Percentiles rank a stretch among this genome's conserved stretches.
These are phyloP conservation scores for Aspergillus carbonarius DNA, from an alignment of 2,329 filamentous ascomycete species.

Conservation along the genomic window DNA sequence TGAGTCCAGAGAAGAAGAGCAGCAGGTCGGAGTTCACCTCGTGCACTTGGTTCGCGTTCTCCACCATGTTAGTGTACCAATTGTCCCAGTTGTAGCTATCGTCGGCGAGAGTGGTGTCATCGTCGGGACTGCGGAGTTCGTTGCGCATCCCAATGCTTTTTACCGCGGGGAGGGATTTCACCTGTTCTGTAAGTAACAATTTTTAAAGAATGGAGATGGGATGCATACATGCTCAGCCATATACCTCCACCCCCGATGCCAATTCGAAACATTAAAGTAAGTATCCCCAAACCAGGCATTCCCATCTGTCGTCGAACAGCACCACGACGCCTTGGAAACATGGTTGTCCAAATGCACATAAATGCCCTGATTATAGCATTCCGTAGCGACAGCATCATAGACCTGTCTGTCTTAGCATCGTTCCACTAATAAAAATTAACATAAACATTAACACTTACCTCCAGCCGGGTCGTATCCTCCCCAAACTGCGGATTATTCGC, in stretches of 20 bases:
- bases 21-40: constrained; percentile 45
- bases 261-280: constrained; percentile 59
- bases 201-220: background rate
- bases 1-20: constrained; percentile 51
- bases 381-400: constrained; percentile 63
- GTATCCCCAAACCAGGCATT: constrained; percentile 64
- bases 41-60: constrained; percentile 44
- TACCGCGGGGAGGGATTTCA: constrained; percentile 25
- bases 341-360: constrained; percentile 64
- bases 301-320: constrained; percentile 55
- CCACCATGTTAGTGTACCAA: constrained; percentile 48
- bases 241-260: constrained; percentile 59
- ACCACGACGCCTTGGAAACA: constrained; percentile 60
- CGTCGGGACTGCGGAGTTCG: constrained; percentile 36
- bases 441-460: background rate
- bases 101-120: constrained; percentile 10
- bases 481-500: constrained; percentile 39
- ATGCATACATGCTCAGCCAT: constrained; percentile 57
- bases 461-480: constrained; percentile 35
- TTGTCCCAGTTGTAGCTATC: constrained; percentile 45
- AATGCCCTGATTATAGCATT: constrained; percentile 56
- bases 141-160: constrained; percentile 40
- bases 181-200: constrained; percentile 3
- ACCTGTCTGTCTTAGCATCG: constrained; percentile 30
- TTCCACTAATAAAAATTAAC: background rate